phyloP scores from a whole-genome alignment of 306 rosid genomes.

The Alnus rubra region DNA sequence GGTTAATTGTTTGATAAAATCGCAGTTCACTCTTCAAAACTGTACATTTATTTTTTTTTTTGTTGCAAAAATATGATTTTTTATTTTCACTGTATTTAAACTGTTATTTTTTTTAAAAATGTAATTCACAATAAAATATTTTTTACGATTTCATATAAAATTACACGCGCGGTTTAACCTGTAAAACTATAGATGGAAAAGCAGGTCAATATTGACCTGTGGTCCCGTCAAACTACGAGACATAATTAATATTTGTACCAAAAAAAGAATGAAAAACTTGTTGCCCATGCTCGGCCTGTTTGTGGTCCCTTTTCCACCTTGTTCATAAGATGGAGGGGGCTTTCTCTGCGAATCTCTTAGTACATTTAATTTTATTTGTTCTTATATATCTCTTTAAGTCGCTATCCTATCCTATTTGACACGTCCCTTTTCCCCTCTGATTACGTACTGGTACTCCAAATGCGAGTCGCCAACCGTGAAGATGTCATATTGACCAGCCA shows the following conservation, averaged over 20 bases:
- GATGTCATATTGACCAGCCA: background rate
- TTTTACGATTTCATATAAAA: too few relatives aligned
- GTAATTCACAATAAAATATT: too few relatives aligned
- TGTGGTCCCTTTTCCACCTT: slow-evolving; percentile 1
- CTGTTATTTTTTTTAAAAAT: too few relatives aligned
- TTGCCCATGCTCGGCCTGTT: background rate
- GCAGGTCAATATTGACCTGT: background rate
- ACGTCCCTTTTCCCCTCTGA: background rate
- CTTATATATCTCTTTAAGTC: background rate
- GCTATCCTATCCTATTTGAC: background rate
- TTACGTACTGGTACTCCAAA: background rate
- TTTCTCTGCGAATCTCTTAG: background rate
- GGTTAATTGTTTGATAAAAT: too few relatives aligned
- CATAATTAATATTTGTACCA: background rate
- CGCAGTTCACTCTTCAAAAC: too few relatives aligned
- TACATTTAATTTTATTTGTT: background rate
- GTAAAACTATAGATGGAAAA: too few relatives aligned
- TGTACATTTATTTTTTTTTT: too few relatives aligned
- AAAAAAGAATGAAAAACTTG: slow-evolving; percentile 5
- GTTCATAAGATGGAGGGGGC: background rate
- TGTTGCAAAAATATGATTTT: too few relatives aligned
- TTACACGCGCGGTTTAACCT: too few relatives aligned
- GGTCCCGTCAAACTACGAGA: background rate
- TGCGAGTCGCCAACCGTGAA: background rate
- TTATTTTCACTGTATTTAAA: too few relatives aligned